Percentiles rank a stretch among this genome's conserved stretches.
Conservation (phyloP, 2,329 filamentous ascomycete genomes). For the Neobulgaria alba region DNA sequence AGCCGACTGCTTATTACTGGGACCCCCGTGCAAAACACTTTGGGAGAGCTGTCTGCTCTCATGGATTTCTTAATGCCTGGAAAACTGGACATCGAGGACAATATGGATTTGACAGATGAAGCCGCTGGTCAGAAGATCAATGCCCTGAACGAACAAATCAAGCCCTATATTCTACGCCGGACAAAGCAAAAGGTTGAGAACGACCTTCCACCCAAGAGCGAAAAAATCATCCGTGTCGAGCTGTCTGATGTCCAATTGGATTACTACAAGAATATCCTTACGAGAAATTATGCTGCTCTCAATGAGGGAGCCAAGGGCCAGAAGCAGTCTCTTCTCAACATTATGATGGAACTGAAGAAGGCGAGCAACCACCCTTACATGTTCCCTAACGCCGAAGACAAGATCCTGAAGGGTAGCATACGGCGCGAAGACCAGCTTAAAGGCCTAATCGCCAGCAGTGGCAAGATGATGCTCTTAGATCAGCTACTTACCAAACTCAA, state of each 20-base stretch:
- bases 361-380: slow-evolving; percentile 98
- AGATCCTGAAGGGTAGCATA: slow-evolving; percentile 70
- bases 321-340: slow-evolving; percentile 91
- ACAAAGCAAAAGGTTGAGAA: slow-evolving; percentile 98
- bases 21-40: slow-evolving; percentile 93
- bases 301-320: slow-evolving; percentile 85
- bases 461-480: slow-evolving; percentile 99
- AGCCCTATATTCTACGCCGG: slow-evolving; percentile 88
- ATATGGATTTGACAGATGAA: slow-evolving; percentile 74
- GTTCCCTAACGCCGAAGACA: slow-evolving; percentile 89
- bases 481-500: slow-evolving; percentile 90
- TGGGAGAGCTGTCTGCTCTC: slow-evolving; percentile 83
- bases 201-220: slow-evolving; percentile 90
- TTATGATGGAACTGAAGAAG: slow-evolving; percentile 99
- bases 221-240: slow-evolving; percentile 98
- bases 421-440: slow-evolving; percentile 87
- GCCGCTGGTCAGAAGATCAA: slow-evolving; percentile 82
- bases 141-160: slow-evolving; percentile 76
- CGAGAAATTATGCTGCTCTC: slow-evolving; percentile 88
- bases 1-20: slow-evolving; percentile 91
- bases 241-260: slow-evolving; percentile 93
- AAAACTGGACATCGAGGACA: slow-evolving; percentile 80
- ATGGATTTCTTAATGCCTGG: slow-evolving; percentile 98
- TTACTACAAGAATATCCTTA: slow-evolving; percentile 98
- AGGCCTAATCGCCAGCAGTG: slow-evolving; percentile 89